Evolutionary conservation across 1,139 yeast genomes (phyloP), one percentile per base, ranked within the genome.

Genomic region (Hemisphaericaspora lyxosophila): DNA sequence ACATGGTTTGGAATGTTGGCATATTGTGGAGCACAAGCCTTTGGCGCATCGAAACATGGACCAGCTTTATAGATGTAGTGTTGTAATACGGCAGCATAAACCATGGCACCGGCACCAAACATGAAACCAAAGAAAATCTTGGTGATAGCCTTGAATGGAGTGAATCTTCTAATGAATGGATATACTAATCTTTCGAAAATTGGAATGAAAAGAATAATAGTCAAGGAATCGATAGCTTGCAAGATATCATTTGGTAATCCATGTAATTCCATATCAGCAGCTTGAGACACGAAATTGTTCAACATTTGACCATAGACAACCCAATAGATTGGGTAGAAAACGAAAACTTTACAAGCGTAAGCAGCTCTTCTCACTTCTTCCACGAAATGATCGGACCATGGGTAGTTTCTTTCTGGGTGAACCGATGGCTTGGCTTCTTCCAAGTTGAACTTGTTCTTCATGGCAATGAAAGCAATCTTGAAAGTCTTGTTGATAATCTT

Each of bases 11-110:
- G 80, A 27, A 63, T 55, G 31, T 51, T 52, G 8, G 44, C 46
- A 41, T 50, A 67, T 26, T 56, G 51, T 18, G 57, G 55, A 25
- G 48, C 54, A 57, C 72, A 64, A 23, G 47, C 47, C 49, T 55
- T 57, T 31, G 94, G 90, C 39, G 54, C 48, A 44, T 80, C 77
- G 50, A 80, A 87, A 73, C 95, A 87, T 42, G 94, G 92, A 16
- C 88, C 88, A 6, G 85, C 70, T 34, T 64, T 57, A 66, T 88
- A 88, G 46, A 89, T 81, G 55, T 68, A 70, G 55, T 80, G 78
- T 65, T 89, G 96, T 48, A 86, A 73, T 31, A 85, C 81, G 12
- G 95, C 92, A 39, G 95, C 94, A 55, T 84, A 80, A 25, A 80
- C 75, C 82, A 85, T 84, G 28, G 95, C 75, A 30, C 73, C 53